Base-by-base conservation (phyloP, 2,329 filamentous ascomycete genomes). In the Neurospora sp. region DNA sequence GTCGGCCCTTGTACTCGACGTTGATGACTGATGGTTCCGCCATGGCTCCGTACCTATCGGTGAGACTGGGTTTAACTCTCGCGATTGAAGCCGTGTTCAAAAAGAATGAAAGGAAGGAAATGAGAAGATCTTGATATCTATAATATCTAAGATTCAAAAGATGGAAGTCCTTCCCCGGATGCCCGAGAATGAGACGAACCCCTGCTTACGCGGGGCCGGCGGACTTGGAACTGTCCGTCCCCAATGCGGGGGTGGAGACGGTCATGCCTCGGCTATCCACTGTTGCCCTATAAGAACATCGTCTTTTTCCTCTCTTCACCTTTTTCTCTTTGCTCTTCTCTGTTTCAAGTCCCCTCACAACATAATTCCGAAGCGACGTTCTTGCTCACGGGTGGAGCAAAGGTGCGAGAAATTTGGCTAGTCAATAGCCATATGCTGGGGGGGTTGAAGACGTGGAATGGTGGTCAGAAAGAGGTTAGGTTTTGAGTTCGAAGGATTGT, bases 1-100 rank as follows among this genome's bases (percentile, higher is more conserved):
- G 82, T 71, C 89, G 89, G 79, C 87, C 90, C 75, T 84, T 83
- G 79, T 89, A 91, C 72, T 88, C 84, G 75, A 92, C 77, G 66
- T 83, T 78, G 74, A 83, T 85, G 71, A 90, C 83, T 67, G 80
- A 78, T 0, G 70, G 41, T 62, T 62, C 52, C 52, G 52, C 28
- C 52, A 62, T 62, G 28, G 28, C 28, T 28, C 28, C 28, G 23
- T 28, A 6, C 19, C 19, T 57, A 8, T 28, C 3, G 10, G 46
- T 28, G 19, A 6, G 41, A 52, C 19, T 28, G 19, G 10, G 4
- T 8, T 28, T 2, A 23, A 8, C 19, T 8, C 11, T 6, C 10
- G 6, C 0, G 11, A 57, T 2, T 12, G 5, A 28, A 57, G 23
- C 1, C 28, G 5, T 19, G 11, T 28, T 52, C 1, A 15, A 33